Base-by-base conservation (phyloP, 2,329 filamentous ascomycete genomes). In the Coniosporium tulheliwenetii region DNA sequence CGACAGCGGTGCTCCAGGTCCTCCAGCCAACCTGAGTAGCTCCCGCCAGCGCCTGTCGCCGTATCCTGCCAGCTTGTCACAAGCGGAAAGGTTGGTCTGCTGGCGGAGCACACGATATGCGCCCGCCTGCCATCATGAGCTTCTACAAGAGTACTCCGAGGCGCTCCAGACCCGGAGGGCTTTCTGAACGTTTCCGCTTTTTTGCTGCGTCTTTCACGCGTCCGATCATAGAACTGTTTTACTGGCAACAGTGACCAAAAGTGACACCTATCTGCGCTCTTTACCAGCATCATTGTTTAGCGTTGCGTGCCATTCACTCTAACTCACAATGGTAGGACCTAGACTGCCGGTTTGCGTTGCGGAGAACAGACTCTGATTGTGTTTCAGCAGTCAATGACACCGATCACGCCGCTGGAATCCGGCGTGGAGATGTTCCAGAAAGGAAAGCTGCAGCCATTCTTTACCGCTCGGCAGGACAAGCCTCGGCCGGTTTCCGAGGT, bases 401-500 rank as follows among this genome's bases (percentile, higher is more conserved):
- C 63, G 41, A 58, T 59, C 38, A 62, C 61, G 45, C 61, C 64
- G 44, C 53, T 63, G 47, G 60, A 64, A 48, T 49, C 57, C 39
- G 58, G 57, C 42, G 57, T 61, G 36, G 63, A 66, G 46, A 63
- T 71, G 67, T 71, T 68, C 54, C 59, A 66, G 47, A 62, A 62
- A 49, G 60, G 58, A 38, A 63, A 64, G 43, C 53, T 58, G 19
- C 66, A 70, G 48, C 72, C 75, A 13, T 76, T 82, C 55, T 81
- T 82, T 40, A 45, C 39, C 13, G 39, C 45, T 10, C 39, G 42
- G 34, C 37, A 44, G 32, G 40, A 48, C 45, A 45, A 66, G 60
- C 63, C 65, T 41, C 70, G 80, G 43, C 81, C 81, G 33, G 59
- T 73, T 32, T 87, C 83, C 32, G 70, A 82, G 44, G 74, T 79